Percentiles rank a stretch among this genome's conserved stretches.
phyloP scores from a whole-genome alignment of 768 basidiomycete genomes.

The Leucocoprinus leucothites region DNA sequence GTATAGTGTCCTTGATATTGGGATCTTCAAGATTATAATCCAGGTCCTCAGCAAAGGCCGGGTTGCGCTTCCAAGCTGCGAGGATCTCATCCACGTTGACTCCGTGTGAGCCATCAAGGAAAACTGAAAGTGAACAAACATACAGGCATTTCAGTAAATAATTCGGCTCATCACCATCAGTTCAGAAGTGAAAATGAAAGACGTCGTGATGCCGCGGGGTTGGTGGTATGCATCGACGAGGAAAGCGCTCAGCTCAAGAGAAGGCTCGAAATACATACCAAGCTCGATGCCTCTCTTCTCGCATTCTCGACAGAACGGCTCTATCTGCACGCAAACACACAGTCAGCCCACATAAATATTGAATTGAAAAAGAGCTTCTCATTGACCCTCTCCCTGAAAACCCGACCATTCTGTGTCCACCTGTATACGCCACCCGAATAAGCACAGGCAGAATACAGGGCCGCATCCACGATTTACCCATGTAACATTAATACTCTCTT shows the following conservation, averaged over 20 bases:
- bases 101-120: slow-evolving; percentile 7
- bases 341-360: not conserved
- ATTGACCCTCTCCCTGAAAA: slow-evolving; percentile 4
- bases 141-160: too few relatives aligned
- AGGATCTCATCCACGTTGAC: slow-evolving; percentile 9
- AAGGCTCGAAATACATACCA: not conserved
- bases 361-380: not conserved
- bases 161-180: not conserved
- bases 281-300: slow-evolving; percentile 8
- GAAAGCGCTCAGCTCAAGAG: too few relatives aligned
- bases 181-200: not conserved
- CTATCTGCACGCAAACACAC: not conserved
- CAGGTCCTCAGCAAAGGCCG: not conserved
- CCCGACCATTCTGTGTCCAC: slow-evolving; percentile 6
- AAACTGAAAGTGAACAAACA: not conserved
- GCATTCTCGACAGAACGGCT: slow-evolving; percentile 9
- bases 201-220: too few relatives aligned
- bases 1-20: slow-evolving; percentile 33
- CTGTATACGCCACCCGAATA: not conserved
- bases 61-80: not conserved
- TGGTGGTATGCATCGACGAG: too few relatives aligned
- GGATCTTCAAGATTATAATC: slow-evolving; percentile 19
- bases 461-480: slow-evolving; percentile 1
- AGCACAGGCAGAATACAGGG: not conserved
- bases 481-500: slow-evolving; percentile 10